These are phyloP conservation scores for Combretum micranthum DNA, from an alignment of 345 rosid genomes.

Conservation along the genomic window DNA sequence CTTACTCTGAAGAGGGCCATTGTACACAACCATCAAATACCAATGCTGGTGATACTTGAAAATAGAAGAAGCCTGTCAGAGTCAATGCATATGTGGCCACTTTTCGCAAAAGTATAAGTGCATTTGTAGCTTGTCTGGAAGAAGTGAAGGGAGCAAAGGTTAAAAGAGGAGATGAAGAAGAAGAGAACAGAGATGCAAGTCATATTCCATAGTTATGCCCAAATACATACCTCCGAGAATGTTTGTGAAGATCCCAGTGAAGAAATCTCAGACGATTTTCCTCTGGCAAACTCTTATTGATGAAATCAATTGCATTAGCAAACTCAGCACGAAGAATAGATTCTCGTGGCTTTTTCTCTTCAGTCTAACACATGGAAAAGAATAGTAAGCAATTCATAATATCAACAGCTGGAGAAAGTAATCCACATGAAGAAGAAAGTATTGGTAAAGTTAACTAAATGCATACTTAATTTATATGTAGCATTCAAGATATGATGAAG, in stretches of 20 bases:
- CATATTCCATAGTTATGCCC: slow-evolving; percentile 3
- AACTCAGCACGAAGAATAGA: slow-evolving; percentile 90
- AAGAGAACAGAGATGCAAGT: neutral
- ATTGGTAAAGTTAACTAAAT: no score
- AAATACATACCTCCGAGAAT: slow-evolving; percentile 58
- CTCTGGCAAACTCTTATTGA: slow-evolving; percentile 81
- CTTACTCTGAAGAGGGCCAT: slow-evolving; percentile 63
- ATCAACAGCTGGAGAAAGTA: neutral
- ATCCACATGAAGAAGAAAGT: no score
- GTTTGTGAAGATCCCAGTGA: slow-evolving; percentile 90
- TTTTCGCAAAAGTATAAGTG: slow-evolving; percentile 68
- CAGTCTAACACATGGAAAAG: slow-evolving; percentile 27
- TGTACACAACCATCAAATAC: slow-evolving; percentile 37
- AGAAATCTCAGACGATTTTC: slow-evolving; percentile 70
- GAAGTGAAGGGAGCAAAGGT: slow-evolving; percentile 9
- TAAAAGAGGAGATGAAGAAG: slow-evolving; percentile 5
- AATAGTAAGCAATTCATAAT: slow-evolving; percentile 4
- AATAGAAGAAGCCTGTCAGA: slow-evolving; percentile 84
- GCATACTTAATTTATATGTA: no score
- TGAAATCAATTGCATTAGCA: slow-evolving; percentile 88
- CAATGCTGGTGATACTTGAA: slow-evolving; percentile 62
- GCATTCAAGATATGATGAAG: no score
- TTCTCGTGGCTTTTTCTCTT: slow-evolving; percentile 84
- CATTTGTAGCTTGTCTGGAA: slow-evolving; percentile 76
- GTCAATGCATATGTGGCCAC: slow-evolving; percentile 73